Conservation (phyloP, 2,329 filamentous ascomycete species). For the Cladophialophora psammophila region DNA sequence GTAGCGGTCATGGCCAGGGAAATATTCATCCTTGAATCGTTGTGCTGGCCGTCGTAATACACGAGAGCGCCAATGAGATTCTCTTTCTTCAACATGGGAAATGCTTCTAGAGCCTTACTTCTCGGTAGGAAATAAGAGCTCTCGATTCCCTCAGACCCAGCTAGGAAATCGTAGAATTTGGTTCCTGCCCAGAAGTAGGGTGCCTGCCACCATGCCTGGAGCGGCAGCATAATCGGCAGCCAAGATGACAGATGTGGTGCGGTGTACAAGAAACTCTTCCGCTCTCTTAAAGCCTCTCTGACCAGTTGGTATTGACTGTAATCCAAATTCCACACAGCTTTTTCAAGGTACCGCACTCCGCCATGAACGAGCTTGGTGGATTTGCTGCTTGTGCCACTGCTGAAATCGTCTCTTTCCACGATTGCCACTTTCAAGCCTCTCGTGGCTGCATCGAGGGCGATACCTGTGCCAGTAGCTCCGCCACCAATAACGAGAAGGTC, state of each 20-base stretch:
- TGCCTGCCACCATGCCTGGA: constrained; percentile 85
- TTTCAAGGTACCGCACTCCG: constrained; percentile 83
- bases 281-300: constrained; percentile 79
- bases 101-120: constrained; percentile 84
- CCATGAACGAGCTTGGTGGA: constrained; percentile 87
- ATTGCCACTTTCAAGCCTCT: constrained; percentile 80
- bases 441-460: constrained; percentile 80
- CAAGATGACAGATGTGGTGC: constrained; percentile 81
- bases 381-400: constrained; percentile 81
- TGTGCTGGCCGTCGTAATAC: constrained; percentile 91
- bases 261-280: constrained; percentile 81
- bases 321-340: constrained; percentile 84
- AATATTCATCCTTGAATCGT: constrained; percentile 92
- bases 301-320: constrained; percentile 80
- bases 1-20: constrained; percentile 87
- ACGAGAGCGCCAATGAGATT: constrained; percentile 81
- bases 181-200: constrained; percentile 75
- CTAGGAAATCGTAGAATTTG: constrained; percentile 85
- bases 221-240: constrained; percentile 81
- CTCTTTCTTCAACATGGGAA: constrained; percentile 85
- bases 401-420: constrained; percentile 86
- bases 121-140: constrained; percentile 86
- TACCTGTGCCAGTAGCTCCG: constrained; percentile 81
- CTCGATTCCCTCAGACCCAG: constrained; percentile 85
- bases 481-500: constrained; percentile 81